Base-by-base conservation (phyloP, 2,329 filamentous ascomycete species). In the Rugonectria rugulosa region DNA sequence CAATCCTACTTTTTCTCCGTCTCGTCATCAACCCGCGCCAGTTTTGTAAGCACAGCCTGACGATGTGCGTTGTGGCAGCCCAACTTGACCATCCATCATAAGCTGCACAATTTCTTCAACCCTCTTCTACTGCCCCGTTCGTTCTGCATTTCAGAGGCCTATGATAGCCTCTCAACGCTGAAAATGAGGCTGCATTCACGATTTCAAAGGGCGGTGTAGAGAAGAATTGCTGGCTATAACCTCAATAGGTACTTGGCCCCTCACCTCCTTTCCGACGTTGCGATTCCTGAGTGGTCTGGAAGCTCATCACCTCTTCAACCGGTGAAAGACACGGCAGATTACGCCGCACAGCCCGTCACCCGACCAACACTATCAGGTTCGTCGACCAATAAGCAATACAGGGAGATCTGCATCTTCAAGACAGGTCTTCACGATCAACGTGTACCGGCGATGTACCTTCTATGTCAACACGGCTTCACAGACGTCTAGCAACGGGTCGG, bases 361-460 rank as follows among this genome's bases (percentile, higher is more conserved):
- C 15, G 32, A 45, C 40, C 45, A 32, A 38, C 47, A 40, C 14
- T 26, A 55, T 38, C 6, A 4, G 11, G n/a, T 6, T 14, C 14
- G 14, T n/a, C 15, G 26, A 5, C 52, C 52, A 55, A 55, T 55
- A 26, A 50, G 21, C 32, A 40, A n/a, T 19, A 34, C 15, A 17
- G 32, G 26, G 27, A 15, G 19, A 24, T 27, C 14, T 50, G 53
- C 41, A 44, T 32, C 14, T 26, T 21, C 21, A 36, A 27, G n/a
- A 26, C 34, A 4, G n/a, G n/a, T n/a, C 17, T 50, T 40, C 41
- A 27, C 27, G 9, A 20, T 41, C 11, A 14, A 23, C 38, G 19
- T 23, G 53, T 55, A 55, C 40, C 45, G 3, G 14, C 32, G n/a
- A 55, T 3, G 53, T 55, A 55, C 46, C 34, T 21, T 55, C 37